Evolutionary conservation across 139 green algal genomes (phyloP), one percentile per base, ranked within the genome.

Genomic region (Mesotaenium endlicherianum): DNA sequence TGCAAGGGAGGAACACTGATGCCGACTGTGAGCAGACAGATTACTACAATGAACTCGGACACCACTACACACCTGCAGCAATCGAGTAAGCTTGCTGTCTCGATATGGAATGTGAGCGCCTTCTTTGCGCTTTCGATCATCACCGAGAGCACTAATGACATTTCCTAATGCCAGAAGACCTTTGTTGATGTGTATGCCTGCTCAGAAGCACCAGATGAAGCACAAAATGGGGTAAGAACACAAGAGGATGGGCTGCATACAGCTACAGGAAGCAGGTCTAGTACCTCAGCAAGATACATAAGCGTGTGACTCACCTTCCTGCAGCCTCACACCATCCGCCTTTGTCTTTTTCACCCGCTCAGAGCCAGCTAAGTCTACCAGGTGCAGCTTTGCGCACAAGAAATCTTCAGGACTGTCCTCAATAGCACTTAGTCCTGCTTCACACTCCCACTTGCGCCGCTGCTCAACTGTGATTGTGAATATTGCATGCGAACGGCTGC

Each of bases 391-490:
- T 16, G 96, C 96, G 55, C 70, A 83, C 14, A 86, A 38, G 11
- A 6, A 72, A 14, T 72, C 60, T 11, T 40, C 60, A 72, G 41
- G 36, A 11, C 8, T 11, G 20, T 6, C 11, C 60, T 6, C 60
- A 36, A 72, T 6, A 47, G 60, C 6, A 72, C 11, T n/a, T n/a
- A n/a, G 36, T 8, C 43, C 11, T 47, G 43, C 11, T 6, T 6
- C 60, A 6, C 36, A 36, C 41, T 72, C 60, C 60, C 60, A 72
- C 43, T 38, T 36, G 5, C 60, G 6, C 11, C 60, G 41, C 92
- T 98, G 94, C 92, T 99, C 96, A 36, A 99, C 50, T 0, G 92
- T 96, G 70, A 99, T 97, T 67, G 93, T 98, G 88, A 98, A 98
- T 82, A 99, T 97, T 30, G 96, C 96, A 72, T 99, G 96, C 30